Evolutionary conservation across 805 yeast species (phyloP), one percentile per base, ranked within the genome.

Genomic region (Suhomyces tanzawaensis): DNA sequence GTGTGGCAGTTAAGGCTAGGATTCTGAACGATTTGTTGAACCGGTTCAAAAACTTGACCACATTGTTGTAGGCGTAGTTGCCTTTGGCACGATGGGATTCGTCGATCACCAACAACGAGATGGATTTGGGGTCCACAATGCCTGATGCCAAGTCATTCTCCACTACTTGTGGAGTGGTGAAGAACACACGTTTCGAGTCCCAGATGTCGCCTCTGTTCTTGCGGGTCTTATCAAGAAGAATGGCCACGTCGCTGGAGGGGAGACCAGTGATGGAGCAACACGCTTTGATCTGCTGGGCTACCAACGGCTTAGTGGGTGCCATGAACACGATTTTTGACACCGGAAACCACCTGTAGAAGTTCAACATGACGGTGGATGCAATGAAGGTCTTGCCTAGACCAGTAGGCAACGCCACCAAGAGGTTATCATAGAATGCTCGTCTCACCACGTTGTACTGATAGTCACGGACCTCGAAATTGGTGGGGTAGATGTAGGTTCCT

Each of bases 311-410:
- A 2, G 99, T 93, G 0, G 99, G 99, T 0, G 99, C 99, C 82
- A 91, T 82, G 59, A 93, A 93, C 1, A 95, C 77, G 47, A 93
- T 79, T 53, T 90, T 93, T 2, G 88, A 79, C 4, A 63, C 58
- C 12, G 76, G 76, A 15, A 90, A 85, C 99, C 99, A 93, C 34
- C 95, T 64, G 48, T 76, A 81, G 62, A 75, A 93, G 56, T 93
- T 93, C 39, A 89, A 70, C 89, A 93, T 93, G 16, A 91, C 91
- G 0, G 95, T 83, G 25, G 95, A 81, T 1, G 99, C 98, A 53
- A 93, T 89, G 47, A 93, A 88, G 0, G 99, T 93, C 63, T 93
- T 93, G 27, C 99, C 99, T 58, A 90, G 70, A 48, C 99, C 99
- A 0, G 99, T 93, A 1, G 99, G 99, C 12, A 93, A 76, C 0